These are phyloP conservation scores for Aspergillus avenaceus DNA, from an alignment of 495 filamentous ascomycete species.

Conservation along the genomic window DNA sequence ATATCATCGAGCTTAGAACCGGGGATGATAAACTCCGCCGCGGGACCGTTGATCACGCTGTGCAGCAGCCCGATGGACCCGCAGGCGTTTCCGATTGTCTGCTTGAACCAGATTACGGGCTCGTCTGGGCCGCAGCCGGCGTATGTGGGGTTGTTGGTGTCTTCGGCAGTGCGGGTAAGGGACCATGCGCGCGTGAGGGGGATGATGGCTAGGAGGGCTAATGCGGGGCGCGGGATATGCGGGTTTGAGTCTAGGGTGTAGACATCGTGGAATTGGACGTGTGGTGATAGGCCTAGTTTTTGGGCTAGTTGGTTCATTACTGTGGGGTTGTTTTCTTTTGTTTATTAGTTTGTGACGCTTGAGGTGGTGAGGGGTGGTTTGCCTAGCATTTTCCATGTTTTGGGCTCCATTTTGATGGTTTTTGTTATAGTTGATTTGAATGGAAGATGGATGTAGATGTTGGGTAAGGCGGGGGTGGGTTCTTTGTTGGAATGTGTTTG, in stretches of 20 bases:
- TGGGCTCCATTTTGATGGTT: slow-evolving; percentile 1
- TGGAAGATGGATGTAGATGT: no score
- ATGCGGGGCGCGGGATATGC: slow-evolving; percentile 3
- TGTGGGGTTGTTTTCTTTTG: slow-evolving; percentile 9
- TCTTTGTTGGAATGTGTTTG: no score
- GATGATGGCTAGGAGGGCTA: slow-evolving; percentile 8
- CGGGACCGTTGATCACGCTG: slow-evolving; percentile 6
- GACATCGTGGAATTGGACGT: slow-evolving; percentile 10
- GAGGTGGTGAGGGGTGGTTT: background rate
- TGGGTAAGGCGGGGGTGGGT: no score
- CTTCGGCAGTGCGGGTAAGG: slow-evolving; percentile 5
- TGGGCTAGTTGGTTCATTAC: slow-evolving; percentile 4
- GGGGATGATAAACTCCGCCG: slow-evolving; percentile 1
- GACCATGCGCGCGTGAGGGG: slow-evolving; percentile 2
- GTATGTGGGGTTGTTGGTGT: background rate
- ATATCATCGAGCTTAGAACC: slow-evolving; percentile 5
- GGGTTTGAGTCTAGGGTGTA: background rate
- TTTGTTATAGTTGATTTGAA: no score
- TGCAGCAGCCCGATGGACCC: slow-evolving; percentile 8
- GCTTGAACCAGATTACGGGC: slow-evolving; percentile 11
- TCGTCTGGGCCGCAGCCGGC: slow-evolving; percentile 2
- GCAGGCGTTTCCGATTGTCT: slow-evolving; percentile 10
- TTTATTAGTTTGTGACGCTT: slow-evolving; percentile 1
- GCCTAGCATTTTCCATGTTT: slow-evolving; percentile 4
- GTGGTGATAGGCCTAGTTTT: slow-evolving; percentile 1